These are phyloP conservation scores for Pseudogymnoascus sp. DNA, from an alignment of 2,329 filamentous ascomycete species.

Conservation along the genomic window DNA sequence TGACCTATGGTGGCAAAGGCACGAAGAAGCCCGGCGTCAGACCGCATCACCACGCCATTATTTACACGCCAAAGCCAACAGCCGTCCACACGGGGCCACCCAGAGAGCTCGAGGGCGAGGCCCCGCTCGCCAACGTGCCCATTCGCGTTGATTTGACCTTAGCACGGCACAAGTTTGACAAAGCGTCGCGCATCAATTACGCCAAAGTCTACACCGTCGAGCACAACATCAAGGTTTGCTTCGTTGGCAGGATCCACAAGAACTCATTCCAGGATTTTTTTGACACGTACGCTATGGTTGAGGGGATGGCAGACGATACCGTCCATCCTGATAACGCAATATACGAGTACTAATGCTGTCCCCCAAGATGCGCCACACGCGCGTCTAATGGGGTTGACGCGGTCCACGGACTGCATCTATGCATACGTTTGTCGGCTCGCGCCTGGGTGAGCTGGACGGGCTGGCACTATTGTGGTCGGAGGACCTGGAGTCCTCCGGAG, in stretches of 20 bases:
- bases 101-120: background rate
- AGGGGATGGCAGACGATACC: background rate
- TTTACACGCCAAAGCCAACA: slow-evolving; percentile 9
- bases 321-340: background rate
- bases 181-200: slow-evolving; percentile 22
- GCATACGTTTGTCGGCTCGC: background rate
- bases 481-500: background rate
- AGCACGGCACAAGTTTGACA: slow-evolving; percentile 11
- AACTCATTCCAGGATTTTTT: background rate
- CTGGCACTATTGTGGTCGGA: background rate
- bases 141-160: slow-evolving; percentile 11
- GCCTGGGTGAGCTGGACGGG: background rate
- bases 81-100: background rate
- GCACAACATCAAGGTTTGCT: slow-evolving; percentile 21
- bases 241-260: slow-evolving; percentile 18
- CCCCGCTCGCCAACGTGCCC: background rate
- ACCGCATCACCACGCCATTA: slow-evolving; percentile 18
- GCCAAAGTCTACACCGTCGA: slow-evolving; percentile 25
- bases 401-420: background rate
- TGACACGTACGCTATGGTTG: background rate
- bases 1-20: slow-evolving; percentile 16
- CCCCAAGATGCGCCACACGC: background rate
- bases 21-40: slow-evolving; percentile 19
- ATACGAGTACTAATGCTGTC: background rate
- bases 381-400: background rate